A percentile compares a stretch with the other conserved stretches of the same genome.
Evolutionary conservation across 805 yeast genomes (phyloP).

Genomic region (Spencermartinsiella europaea): DNA sequence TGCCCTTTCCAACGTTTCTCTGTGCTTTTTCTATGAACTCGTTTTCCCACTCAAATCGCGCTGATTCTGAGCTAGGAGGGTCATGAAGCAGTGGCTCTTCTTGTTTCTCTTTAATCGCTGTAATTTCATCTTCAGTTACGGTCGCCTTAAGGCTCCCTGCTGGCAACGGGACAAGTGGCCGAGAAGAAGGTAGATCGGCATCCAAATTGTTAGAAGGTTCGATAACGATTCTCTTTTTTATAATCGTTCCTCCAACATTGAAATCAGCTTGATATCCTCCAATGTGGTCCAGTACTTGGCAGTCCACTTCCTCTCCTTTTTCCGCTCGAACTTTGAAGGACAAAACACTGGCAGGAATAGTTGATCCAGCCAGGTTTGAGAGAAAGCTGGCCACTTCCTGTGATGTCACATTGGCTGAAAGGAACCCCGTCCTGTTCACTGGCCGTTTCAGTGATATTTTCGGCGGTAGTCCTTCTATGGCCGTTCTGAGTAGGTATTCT

Average conservation of each 20-base stretch:
- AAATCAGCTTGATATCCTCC: background rate
- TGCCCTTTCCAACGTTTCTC: background rate
- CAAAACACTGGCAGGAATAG: background rate
- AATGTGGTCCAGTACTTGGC: background rate
- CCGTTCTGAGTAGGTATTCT: background rate
- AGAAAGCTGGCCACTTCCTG: background rate
- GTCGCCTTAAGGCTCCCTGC: background rate
- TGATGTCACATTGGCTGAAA: background rate
- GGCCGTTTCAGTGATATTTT: background rate
- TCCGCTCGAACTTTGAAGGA: background rate
- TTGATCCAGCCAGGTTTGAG: background rate
- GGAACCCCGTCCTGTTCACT: background rate
- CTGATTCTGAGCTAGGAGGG: slow-evolving; percentile 1
- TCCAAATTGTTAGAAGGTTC: slow-evolving; percentile 3
- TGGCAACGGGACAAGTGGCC: background rate
- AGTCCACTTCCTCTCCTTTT: background rate
- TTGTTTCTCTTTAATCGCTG: too few species aligned
- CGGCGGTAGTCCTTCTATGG: background rate
- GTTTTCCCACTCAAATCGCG: slow-evolving; percentile 21
- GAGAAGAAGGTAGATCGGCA: background rate
- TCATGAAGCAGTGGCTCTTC: background rate
- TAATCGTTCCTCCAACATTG: background rate
- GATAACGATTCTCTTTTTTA: background rate
- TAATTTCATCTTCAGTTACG: background rate
- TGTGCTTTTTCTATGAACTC: slow-evolving; percentile 10